phyloP scores from a whole-genome alignment of 75 land plant genomes.

The Cunninghamia lanceolata region DNA sequence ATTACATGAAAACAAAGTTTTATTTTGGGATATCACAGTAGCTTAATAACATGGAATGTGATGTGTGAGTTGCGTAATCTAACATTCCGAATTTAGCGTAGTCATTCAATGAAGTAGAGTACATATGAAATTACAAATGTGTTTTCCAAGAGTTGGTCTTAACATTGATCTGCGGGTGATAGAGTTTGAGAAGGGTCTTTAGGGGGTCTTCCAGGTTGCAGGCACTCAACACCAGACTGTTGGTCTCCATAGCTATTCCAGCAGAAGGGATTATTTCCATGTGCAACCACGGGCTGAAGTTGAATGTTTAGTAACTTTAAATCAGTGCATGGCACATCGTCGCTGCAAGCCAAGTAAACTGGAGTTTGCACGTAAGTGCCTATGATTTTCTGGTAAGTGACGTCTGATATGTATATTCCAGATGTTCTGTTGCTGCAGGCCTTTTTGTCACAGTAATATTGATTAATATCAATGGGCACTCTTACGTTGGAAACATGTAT shows the following conservation, averaged over 20 bases:
- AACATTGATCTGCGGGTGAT: not conserved
- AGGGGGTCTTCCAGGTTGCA: conserved; percentile 47
- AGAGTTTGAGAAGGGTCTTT: not conserved
- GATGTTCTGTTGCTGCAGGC: conserved; percentile 25
- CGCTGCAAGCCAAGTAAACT: conserved; percentile 38
- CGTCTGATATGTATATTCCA: conserved; percentile 21
- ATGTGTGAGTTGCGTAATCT: too few species aligned
- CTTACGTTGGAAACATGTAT: conserved; percentile 20
- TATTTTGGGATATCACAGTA: too few species aligned
- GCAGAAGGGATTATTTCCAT: conserved; percentile 14
- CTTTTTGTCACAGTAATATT: conserved; percentile 34
- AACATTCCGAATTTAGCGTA: too few species aligned
- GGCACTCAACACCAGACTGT: conserved; percentile 43
- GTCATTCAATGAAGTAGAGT: too few species aligned
- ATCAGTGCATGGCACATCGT: conserved; percentile 29
- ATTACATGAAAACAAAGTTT: too few species aligned
- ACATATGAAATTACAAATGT: too few species aligned
- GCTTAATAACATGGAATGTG: too few species aligned
- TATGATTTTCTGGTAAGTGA: conserved; percentile 20
- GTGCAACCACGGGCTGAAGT: not conserved
- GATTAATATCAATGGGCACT: conserved; percentile 36
- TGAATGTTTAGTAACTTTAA: conserved; percentile 16
- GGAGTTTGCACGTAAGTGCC: conserved; percentile 26
- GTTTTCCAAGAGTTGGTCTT: too few species aligned
- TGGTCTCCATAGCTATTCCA: conserved; percentile 29